These are phyloP conservation scores for Kazachstania psychrophila DNA, from an alignment of 805 yeast genomes.

Conservation along the genomic window DNA sequence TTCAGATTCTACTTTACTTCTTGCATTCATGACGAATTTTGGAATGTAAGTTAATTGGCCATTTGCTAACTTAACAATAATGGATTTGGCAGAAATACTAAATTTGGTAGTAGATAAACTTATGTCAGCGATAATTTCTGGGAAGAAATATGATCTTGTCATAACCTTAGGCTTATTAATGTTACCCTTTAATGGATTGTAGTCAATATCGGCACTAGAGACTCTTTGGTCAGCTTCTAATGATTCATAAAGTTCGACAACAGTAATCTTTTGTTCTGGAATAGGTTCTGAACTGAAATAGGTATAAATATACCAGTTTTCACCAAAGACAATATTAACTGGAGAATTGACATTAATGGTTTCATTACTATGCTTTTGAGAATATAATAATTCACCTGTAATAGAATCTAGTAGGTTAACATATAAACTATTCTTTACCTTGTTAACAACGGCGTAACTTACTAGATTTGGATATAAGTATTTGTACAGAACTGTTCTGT, in stretches of 20 bases:
- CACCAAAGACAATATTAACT: constrained; percentile 56
- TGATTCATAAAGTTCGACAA: constrained; percentile 74
- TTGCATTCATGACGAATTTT: constrained; percentile 53
- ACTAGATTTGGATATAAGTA: constrained; percentile 65
- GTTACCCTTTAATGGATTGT: constrained; percentile 11
- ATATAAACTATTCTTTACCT: constrained; percentile 28
- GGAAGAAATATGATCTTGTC: constrained; percentile 51
- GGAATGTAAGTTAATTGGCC: constrained; percentile 69
- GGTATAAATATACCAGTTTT: constrained; percentile 73
- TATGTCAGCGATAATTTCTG: constrained; percentile 47
- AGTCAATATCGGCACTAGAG: constrained; percentile 11
- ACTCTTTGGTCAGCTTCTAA: constrained; percentile 40
- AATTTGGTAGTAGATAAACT: constrained; percentile 48
- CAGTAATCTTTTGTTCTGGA: constrained; percentile 50
- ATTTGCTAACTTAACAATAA: constrained; percentile 47
- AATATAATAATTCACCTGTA: constrained; percentile 54
- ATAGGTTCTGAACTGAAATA: constrained; percentile 44
- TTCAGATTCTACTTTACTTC: constrained; percentile 52
- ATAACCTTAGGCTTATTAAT: constrained; percentile 39
- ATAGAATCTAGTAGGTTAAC: constrained; percentile 56
- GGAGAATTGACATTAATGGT: constrained; percentile 35
- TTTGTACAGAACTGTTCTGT: constrained; percentile 72
- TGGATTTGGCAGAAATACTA: constrained; percentile 60
- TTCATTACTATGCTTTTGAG: constrained; percentile 34
- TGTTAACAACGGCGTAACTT: constrained; percentile 39